Percentiles rank a stretch among this genome's conserved stretches.
Evolutionary conservation across 495 filamentous ascomycete genomes (phyloP).

Genomic region (Mycothermus thermophilus): DNA sequence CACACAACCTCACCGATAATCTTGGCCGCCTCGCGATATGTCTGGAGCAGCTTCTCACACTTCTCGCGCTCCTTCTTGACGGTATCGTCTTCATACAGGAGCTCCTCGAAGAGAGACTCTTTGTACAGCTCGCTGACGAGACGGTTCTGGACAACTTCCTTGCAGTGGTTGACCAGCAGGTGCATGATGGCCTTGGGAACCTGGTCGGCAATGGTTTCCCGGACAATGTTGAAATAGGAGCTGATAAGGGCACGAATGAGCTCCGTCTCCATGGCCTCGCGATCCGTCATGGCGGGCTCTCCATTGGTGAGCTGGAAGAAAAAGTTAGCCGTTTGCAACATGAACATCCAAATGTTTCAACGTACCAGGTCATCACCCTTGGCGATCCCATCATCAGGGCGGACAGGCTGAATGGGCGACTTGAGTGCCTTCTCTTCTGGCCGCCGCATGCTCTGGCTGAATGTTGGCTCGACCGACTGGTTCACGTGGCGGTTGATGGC

Average conservation of each 20-base stretch:
- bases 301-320: slow-evolving; percentile 16
- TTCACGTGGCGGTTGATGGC: slow-evolving; percentile 49
- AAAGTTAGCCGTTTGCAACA: background rate
- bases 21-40: slow-evolving; percentile 92
- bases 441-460: slow-evolving; percentile 70
- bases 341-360: slow-evolving; percentile 9
- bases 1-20: slow-evolving; percentile 94
- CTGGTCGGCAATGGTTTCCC: slow-evolving; percentile 92
- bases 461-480: slow-evolving; percentile 61
- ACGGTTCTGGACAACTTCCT: slow-evolving; percentile 92
- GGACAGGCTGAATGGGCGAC: slow-evolving; percentile 18
- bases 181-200: slow-evolving; percentile 99
- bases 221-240: slow-evolving; percentile 97
- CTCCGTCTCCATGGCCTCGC: slow-evolving; percentile 93
- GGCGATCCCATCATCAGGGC: slow-evolving; percentile 18
- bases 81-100: slow-evolving; percentile 92
- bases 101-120: slow-evolving; percentile 80
- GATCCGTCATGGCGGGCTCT: slow-evolving; percentile 81
- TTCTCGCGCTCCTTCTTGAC: slow-evolving; percentile 97
- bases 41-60: slow-evolving; percentile 85
- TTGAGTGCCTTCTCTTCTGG: slow-evolving; percentile 47
- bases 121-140: slow-evolving; percentile 92
- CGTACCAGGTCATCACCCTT: slow-evolving; percentile 42
- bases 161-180: slow-evolving; percentile 92
- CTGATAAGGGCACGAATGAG: slow-evolving; percentile 91